Percentiles rank a stretch among this genome's conserved stretches.
phyloP scores from a whole-genome alignment of 805 yeast species.

The Zygoascus bituminiphila region DNA sequence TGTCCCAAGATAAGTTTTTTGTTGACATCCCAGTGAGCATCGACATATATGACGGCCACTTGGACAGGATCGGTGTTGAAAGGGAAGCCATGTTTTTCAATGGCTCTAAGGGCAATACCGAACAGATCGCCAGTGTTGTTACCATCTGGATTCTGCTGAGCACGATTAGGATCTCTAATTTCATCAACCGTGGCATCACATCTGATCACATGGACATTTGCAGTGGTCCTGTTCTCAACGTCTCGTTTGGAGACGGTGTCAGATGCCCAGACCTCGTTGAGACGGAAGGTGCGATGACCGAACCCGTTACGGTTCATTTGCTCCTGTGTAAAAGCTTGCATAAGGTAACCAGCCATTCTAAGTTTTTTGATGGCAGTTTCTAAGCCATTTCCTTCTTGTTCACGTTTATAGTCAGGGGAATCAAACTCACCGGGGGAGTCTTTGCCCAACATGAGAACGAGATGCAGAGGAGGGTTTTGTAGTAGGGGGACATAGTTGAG shows the following conservation, averaged over 20 bases:
- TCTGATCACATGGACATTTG: slow-evolving; percentile 71
- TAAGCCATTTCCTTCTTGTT: slow-evolving; percentile 52
- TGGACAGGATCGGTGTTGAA: slow-evolving; percentile 43
- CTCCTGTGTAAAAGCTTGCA: slow-evolving; percentile 88
- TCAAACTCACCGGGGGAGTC: slow-evolving; percentile 71
- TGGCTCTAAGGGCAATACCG: slow-evolving; percentile 69
- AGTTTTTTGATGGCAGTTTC: slow-evolving; percentile 66
- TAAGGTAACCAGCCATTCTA: slow-evolving; percentile 74
- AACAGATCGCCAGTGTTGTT: slow-evolving; percentile 67
- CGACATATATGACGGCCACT: slow-evolving; percentile 80
- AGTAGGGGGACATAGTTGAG: slow-evolving; percentile 48
- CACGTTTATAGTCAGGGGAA: slow-evolving; percentile 40
- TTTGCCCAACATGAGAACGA: slow-evolving; percentile 65
- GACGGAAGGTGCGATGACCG: slow-evolving; percentile 70
- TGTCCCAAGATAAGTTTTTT: slow-evolving; percentile 63
- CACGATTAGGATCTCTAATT: slow-evolving; percentile 66
- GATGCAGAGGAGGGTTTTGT: slow-evolving; percentile 69
- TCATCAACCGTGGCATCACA: slow-evolving; percentile 61
- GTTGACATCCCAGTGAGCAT: slow-evolving; percentile 70
- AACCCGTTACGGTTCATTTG: slow-evolving; percentile 75
- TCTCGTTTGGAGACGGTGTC: slow-evolving; percentile 48
- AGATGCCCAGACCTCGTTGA: slow-evolving; percentile 53
- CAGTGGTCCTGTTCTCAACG: slow-evolving; percentile 40
- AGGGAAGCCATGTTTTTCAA: slow-evolving; percentile 50
- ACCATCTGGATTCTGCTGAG: slow-evolving; percentile 79